A percentile compares a stretch with the other conserved stretches of the same genome.
Evolutionary conservation across 495 filamentous ascomycete genomes (phyloP).

Genomic region (Penicillium canariense): DNA sequence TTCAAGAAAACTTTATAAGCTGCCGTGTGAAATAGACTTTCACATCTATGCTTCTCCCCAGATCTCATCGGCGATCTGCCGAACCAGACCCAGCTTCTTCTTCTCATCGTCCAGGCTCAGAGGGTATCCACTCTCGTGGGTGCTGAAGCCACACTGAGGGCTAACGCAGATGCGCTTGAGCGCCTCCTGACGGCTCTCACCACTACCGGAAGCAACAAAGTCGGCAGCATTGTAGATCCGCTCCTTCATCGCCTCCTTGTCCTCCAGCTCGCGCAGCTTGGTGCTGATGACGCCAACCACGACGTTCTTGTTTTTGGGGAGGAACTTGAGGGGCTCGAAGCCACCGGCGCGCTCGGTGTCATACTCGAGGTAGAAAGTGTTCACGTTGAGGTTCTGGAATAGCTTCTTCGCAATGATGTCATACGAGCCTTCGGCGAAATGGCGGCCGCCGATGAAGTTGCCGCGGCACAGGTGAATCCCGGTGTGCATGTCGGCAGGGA

Average conservation of each 20-base stretch:
- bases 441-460: constrained; percentile 46
- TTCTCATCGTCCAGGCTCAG: constrained; percentile 58
- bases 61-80: constrained; percentile 49
- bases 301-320: constrained; percentile 64
- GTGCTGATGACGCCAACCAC: constrained; percentile 65
- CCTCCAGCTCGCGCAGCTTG: constrained; percentile 60
- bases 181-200: constrained; percentile 41
- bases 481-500: constrained; percentile 60
- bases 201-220: constrained; percentile 54
- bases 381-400: constrained; percentile 61
- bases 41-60: constrained; percentile 33
- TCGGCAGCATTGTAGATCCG: constrained; percentile 57
- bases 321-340: constrained; percentile 60
- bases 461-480: constrained; percentile 67
- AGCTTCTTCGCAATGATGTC: constrained; percentile 65
- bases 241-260: constrained; percentile 58
- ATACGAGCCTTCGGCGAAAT: constrained; percentile 66
- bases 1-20: constrained; percentile 9
- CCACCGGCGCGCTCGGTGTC: constrained; percentile 65
- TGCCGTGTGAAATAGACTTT: background rate
- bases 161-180: constrained; percentile 61
- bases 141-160: constrained; percentile 69
- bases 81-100: constrained; percentile 49
- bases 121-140: constrained; percentile 61
- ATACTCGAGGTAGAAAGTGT: constrained; percentile 69